Evolutionary conservation across 2,329 filamentous ascomycete species (phyloP).

Genomic region (Phaeosphaeriaceae sp.): DNA sequence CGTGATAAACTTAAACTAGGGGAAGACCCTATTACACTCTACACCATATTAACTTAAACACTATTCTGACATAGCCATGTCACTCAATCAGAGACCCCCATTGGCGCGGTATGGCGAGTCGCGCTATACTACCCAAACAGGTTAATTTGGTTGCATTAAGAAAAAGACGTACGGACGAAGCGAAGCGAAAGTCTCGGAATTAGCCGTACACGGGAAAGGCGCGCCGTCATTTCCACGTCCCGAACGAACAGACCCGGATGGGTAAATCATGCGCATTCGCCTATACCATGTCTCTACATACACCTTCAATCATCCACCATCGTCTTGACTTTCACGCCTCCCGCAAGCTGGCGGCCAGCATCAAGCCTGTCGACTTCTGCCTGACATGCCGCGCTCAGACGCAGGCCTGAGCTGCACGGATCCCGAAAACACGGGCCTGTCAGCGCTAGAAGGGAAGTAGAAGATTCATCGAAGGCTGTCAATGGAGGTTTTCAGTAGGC

Average conservation of each 20-base stretch:
- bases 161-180: no score
- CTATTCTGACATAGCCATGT: no score
- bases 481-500: conserved; percentile 10
- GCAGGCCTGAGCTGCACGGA: conserved; percentile 12
- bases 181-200: neutral
- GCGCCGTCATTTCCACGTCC: conserved; percentile 1
- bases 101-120: no score
- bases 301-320: neutral
- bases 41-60: no score
- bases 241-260: conserved; percentile 1
- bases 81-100: no score
- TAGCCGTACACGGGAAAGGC: neutral
- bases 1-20: no score
- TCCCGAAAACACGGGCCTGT: conserved; percentile 21
- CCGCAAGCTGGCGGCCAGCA: neutral
- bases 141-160: neutral
- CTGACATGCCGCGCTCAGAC: no score
- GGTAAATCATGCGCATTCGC: conserved; percentile 3
- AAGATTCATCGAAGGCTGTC: conserved; percentile 22
- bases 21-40: no score
- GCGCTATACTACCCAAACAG: neutral
- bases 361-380: neutral
- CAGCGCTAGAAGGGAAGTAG: conserved; percentile 27
- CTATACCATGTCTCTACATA: neutral
- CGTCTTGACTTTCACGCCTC: neutral